A percentile compares a stretch with the other conserved stretches of the same genome.
phyloP scores from a whole-genome alignment of 345 rosid species.

The Citrus medica region DNA sequence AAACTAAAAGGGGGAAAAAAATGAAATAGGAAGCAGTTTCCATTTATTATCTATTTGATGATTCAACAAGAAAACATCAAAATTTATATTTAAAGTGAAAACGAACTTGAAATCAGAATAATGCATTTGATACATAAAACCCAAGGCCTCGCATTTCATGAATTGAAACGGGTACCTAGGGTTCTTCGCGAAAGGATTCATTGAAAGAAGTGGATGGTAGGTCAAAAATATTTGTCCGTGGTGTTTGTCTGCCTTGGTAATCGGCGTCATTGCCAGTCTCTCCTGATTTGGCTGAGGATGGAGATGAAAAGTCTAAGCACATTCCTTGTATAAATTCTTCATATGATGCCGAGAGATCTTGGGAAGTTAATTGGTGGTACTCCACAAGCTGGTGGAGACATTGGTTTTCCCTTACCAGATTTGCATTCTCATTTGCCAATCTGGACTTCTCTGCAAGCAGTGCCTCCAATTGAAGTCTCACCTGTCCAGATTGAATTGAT shows the following conservation, averaged over 20 bases:
- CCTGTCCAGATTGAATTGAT: conserved; percentile 34
- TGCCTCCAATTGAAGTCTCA: conserved; percentile 92
- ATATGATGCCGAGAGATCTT: conserved; percentile 74
- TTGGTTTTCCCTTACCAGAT: conserved; percentile 73
- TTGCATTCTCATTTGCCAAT: conserved; percentile 80
- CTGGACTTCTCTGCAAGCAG: conserved; percentile 87
- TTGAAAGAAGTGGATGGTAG: conserved; percentile 44
- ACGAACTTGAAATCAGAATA: neutral
- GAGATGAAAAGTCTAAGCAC: conserved; percentile 82
- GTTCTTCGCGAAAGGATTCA: conserved; percentile 36
- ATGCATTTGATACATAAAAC: neutral
- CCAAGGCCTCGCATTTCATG: neutral
- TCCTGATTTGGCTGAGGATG: conserved; percentile 30
- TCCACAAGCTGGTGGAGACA: conserved; percentile 84
- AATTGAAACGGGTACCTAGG: neutral
- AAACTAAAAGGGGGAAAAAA: too few relatives aligned
- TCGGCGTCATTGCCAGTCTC: conserved; percentile 25
- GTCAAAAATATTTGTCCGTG: conserved; percentile 3
- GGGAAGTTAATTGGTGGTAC: conserved; percentile 80
- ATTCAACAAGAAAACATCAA: neutral
- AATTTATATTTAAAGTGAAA: conserved; percentile 6
- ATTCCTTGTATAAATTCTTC: conserved; percentile 61
- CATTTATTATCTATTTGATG: neutral
- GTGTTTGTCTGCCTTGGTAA: conserved; percentile 7
- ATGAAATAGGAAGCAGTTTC: neutral